Evolutionary conservation across 2,329 filamentous ascomycete genomes (phyloP), one percentile per base, ranked within the genome.

Genomic region (Epichloe baconii): DNA sequence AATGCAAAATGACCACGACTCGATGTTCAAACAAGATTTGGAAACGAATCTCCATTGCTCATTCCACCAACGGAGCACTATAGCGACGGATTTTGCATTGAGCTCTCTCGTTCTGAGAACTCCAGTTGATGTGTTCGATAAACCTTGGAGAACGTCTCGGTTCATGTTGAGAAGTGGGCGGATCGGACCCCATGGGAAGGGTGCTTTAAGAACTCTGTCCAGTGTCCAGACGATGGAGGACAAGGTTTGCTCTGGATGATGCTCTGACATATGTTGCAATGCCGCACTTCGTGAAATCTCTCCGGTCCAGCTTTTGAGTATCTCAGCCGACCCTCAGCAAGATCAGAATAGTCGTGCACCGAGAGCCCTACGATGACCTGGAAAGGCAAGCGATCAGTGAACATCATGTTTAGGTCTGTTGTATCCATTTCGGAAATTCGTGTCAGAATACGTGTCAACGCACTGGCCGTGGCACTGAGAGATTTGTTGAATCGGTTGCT

Each of bases 1-100:
- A 53, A 87, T 80, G 4, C 77, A 77, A 14, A 79, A 72, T 56
- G 88, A 88, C 93, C 93, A 98, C 11, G 72, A 71, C 62, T 95
- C 89, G 3, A 90, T 94, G 54, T 84, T 82, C 42, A 81, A 75
- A 61, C 96, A 96, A 15, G 91, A 86, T 51, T 85, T 83, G 42
- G 83, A 84, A 43, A 97, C 75, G 44, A 82, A 83, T 52, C 79
- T 77, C 94, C 94, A 98, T 58, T 90, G 79, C 52, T 80, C 79
- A 54, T 81, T 78, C 94, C 94, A 98, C 70, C 94, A 88, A 37
- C 77, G 78, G 61, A 85, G 76, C 14, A 94, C 75, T 3, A 82
- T 79, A 37, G 78, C 73, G 12, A 78, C 75, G 57, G 91, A 85
- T 52, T 75, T 76, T 2, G 72, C 64, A 31, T 79, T 77, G 31